Conservation (phyloP, 2,329 filamentous ascomycete genomes). For the Myriosclerotinia curreyana region DNA sequence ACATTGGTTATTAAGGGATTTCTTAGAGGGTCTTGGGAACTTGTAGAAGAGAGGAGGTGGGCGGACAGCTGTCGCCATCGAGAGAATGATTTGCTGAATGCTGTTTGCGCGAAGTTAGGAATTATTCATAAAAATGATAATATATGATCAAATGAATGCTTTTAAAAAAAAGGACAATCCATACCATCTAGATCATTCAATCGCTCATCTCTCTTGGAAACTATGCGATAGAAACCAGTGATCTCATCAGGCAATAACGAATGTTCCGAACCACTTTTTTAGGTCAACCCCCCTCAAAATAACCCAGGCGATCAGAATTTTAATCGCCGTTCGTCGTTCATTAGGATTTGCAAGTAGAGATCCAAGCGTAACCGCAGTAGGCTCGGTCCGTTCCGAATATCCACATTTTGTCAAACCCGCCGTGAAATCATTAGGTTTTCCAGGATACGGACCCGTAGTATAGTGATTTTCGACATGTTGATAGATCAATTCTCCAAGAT, state of each 20-base stretch:
- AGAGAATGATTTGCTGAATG: background rate
- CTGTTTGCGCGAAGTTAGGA: background rate
- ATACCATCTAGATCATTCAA: slow-evolving; percentile 5
- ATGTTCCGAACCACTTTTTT: background rate
- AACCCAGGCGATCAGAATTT: slow-evolving; percentile 7
- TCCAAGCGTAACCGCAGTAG: background rate
- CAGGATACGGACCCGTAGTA: slow-evolving; percentile 27
- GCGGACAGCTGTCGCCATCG: slow-evolving; percentile 12
- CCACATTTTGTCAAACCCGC: background rate
- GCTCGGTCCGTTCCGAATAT: slow-evolving; percentile 9
- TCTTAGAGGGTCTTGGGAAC: background rate
- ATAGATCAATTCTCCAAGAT: slow-evolving; percentile 41
- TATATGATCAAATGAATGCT: background rate
- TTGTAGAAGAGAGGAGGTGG: background rate
- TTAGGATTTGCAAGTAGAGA: slow-evolving; percentile 12
- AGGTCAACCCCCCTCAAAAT: slow-evolving; percentile 5
- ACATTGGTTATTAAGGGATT: background rate
- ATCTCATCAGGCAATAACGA: slow-evolving; percentile 17
- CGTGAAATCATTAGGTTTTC: slow-evolving; percentile 1
- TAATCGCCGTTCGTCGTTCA: slow-evolving; percentile 9
- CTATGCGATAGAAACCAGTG: background rate
- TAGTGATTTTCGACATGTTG: slow-evolving; percentile 46
- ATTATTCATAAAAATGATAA: background rate
- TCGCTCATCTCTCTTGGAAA: background rate
- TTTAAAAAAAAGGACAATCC: background rate